phyloP scores from a whole-genome alignment of 2,329 filamentous ascomycete genomes.

The Pseudogymnoascus sp. region DNA sequence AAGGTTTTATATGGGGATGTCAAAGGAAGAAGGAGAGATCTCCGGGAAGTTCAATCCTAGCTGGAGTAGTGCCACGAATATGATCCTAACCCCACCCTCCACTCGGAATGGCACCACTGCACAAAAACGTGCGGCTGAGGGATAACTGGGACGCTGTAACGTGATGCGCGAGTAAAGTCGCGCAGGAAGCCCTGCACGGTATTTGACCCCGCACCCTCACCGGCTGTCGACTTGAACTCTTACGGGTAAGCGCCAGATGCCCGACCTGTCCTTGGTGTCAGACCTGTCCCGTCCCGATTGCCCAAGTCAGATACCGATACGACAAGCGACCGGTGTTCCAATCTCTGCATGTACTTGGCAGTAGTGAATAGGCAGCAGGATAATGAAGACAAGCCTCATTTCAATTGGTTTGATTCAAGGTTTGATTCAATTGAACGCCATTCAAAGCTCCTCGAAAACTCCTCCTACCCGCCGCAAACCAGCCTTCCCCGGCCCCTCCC shows the following conservation, averaged over 20 bases:
- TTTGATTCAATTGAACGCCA: too few relatives aligned
- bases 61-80: background rate
- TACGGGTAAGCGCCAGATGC: background rate
- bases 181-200: background rate
- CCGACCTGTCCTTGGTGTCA: background rate
- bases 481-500: background rate
- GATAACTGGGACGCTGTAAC: background rate
- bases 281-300: background rate
- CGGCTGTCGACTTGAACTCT: background rate
- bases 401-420: too few relatives aligned
- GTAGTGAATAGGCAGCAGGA: background rate
- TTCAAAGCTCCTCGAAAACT: background rate
- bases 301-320: background rate
- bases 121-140: background rate
- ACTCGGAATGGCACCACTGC: background rate
- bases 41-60: background rate
- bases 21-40: background rate
- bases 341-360: background rate
- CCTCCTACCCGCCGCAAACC: background rate
- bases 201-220: background rate
- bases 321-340: background rate
- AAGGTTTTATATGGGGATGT: slow-evolving; percentile 2
- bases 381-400: background rate
- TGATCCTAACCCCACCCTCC: background rate
- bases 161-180: background rate